Conservation (phyloP, 495 filamentous ascomycete genomes). For the Symbiotaphrina buchneri region DNA sequence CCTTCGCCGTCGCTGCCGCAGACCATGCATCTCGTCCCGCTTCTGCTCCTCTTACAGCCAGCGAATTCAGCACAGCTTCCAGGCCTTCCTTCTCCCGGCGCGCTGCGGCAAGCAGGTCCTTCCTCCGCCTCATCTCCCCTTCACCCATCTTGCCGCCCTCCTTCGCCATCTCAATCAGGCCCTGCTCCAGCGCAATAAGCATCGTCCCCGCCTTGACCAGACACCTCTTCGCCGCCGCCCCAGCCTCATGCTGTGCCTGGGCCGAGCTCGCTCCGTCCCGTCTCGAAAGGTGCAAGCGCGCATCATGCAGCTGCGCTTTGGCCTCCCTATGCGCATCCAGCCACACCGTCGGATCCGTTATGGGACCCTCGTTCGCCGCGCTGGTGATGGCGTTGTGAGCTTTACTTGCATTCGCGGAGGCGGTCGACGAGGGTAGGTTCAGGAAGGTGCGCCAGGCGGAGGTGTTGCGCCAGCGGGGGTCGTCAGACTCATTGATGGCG, state of each 20-base stretch:
- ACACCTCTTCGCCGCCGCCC: slow-evolving; percentile 57
- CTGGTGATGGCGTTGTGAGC: slow-evolving; percentile 20
- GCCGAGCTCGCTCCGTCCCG: slow-evolving; percentile 51
- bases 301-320: slow-evolving; percentile 65
- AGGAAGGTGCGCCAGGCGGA: slow-evolving; percentile 71
- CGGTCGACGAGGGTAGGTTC: slow-evolving; percentile 36
- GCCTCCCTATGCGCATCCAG: slow-evolving; percentile 67
- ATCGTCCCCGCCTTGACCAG: slow-evolving; percentile 53
- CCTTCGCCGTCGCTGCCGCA: slow-evolving; percentile 18
- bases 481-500: slow-evolving; percentile 51
- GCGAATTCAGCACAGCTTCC: slow-evolving; percentile 54
- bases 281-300: slow-evolving; percentile 45
- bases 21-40: slow-evolving; percentile 4
- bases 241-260: slow-evolving; percentile 52
- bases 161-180: slow-evolving; percentile 24
- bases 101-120: slow-evolving; percentile 56
- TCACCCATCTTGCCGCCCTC: slow-evolving; percentile 34
- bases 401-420: slow-evolving; percentile 7
- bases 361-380: slow-evolving; percentile 19
- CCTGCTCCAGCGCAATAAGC: slow-evolving; percentile 44
- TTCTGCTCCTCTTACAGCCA: slow-evolving; percentile 29
- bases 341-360: slow-evolving; percentile 66
- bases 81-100: slow-evolving; percentile 70
- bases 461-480: slow-evolving; percentile 70
- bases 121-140: slow-evolving; percentile 65